These are phyloP conservation scores for Tolypocladium tundrense DNA, from an alignment of 2,329 filamentous ascomycete genomes.

Conservation along the genomic window DNA sequence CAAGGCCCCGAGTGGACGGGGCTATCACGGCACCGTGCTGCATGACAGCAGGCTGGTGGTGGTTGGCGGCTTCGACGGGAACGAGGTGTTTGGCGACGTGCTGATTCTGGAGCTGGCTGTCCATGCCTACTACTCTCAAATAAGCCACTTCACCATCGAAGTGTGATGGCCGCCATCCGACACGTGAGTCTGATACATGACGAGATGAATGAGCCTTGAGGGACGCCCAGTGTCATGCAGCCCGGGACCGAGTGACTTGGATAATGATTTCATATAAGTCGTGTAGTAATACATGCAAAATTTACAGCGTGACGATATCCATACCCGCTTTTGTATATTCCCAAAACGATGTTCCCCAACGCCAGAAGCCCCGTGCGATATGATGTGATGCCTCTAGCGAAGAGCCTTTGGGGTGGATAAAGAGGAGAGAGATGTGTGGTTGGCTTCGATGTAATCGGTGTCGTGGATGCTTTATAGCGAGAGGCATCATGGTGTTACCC, in stretches of 20 bases:
- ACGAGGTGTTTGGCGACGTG: slow-evolving; percentile 58
- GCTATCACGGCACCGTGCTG: slow-evolving; percentile 57
- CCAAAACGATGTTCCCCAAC: background rate
- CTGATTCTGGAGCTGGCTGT: slow-evolving; percentile 58
- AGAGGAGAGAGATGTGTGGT: slow-evolving; percentile 1
- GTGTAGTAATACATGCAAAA: background rate
- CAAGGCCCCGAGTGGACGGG: slow-evolving; percentile 49
- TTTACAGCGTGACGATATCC: background rate
- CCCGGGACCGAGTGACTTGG: background rate
- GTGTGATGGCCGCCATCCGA: slow-evolving; percentile 28
- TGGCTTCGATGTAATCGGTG: background rate
- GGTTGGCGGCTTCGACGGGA: slow-evolving; percentile 59
- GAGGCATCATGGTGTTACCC: background rate
- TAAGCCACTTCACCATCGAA: slow-evolving; percentile 62
- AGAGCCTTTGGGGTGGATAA: background rate
- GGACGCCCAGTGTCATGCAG: background rate
- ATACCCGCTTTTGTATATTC: background rate
- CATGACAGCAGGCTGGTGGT: slow-evolving; percentile 55
- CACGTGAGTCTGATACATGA: background rate
- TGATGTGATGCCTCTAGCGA: background rate
- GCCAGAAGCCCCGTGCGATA: background rate
- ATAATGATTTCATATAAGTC: background rate
- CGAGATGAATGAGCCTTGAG: background rate
- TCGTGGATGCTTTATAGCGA: background rate
- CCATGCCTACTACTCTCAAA: slow-evolving; percentile 63